Percentiles rank a stretch among this genome's conserved stretches.
Conservation (phyloP, 768 basidiomycete species). For the Erythrobasidium yunnanense region DNA sequence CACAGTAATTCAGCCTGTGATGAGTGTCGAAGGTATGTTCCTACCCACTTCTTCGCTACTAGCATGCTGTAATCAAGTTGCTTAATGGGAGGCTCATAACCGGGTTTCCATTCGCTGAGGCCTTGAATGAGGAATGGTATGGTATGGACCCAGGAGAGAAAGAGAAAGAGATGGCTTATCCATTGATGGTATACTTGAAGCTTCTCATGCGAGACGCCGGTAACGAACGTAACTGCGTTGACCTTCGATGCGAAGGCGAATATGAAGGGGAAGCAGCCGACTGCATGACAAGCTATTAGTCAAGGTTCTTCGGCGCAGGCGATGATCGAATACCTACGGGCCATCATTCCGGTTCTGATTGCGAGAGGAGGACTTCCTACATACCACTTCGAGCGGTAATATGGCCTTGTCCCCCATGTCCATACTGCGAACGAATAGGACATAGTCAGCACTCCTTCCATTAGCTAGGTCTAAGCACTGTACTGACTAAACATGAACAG, state of each 20-base stretch:
- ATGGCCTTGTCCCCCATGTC: conserved; percentile 22
- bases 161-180: conserved; percentile 31
- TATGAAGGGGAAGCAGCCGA: conserved; percentile 37
- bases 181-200: conserved; percentile 38
- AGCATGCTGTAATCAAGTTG: conserved; percentile 32
- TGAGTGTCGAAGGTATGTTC: too few relatives aligned
- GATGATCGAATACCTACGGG: not conserved
- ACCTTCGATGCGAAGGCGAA: conserved; percentile 37
- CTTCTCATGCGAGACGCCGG: conserved; percentile 40
- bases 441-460: not conserved
- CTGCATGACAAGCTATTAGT: conserved; percentile 9
- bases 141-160: conserved; percentile 27
- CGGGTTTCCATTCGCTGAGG: conserved; percentile 30
- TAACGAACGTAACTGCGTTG: conserved; percentile 36
- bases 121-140: conserved; percentile 36
- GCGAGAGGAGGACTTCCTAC: conserved; percentile 36
- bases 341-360: conserved; percentile 32
- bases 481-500: conserved; percentile 17
- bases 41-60: conserved; percentile 30
- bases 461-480: not conserved
- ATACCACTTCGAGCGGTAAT: conserved; percentile 36
- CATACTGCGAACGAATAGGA: not conserved
- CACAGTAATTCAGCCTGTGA: too few relatives aligned
- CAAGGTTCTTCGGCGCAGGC: not conserved
- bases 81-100: conserved; percentile 30